Evolutionary conservation across 2,329 filamentous ascomycete genomes (phyloP), one percentile per base, ranked within the genome.

Genomic region (Aspergillus costaricaensis): DNA sequence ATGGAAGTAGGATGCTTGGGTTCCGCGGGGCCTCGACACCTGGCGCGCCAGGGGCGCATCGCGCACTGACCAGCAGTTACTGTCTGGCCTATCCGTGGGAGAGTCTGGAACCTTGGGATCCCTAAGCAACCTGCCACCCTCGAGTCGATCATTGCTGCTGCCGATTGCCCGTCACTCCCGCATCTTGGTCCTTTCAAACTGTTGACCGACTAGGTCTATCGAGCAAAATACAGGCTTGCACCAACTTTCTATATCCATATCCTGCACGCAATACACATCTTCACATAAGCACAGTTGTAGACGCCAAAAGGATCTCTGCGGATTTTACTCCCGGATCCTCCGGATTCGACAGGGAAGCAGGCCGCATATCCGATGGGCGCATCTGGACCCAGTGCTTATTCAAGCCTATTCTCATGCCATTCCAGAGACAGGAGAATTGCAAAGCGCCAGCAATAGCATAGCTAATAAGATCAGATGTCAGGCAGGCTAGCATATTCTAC

Each of bases 331-430:
- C 44, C 47, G 47, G 47, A 49, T 43, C 14, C 10, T 44, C 41
- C 23, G 15, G 47, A 9, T 9, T 49, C 47, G 47, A n/a, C 23
- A 25, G 27, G 25, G 44, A 19, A 17, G 21, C 19, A 44, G 38
- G 43, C 23, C 15, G 27, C 25, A 47, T 41, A 19, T 25, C n/a
- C 21, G 25, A 49, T 47, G 54, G 43, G 14, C 32, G 30, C 43
- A 32, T 49, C 54, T 48, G 44, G 17, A 49, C 17, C 4, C 12
- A 30, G 14, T 51, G 27, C 55, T 57, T 57, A 38, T 57, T 23
- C 25, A n/a, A 15, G 32, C 32, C 32, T 36, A 36, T 36, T 36
- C 12, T 21, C 12, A 27, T 48, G 12, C 17, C n/a, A 21, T 48
- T n/a, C 39, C 15, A 27, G 15, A 49, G 43, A 43, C 30, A 19